Evolutionary conservation across 257 asterid species (phyloP).

Genomic region (Solanum sitiens): DNA sequence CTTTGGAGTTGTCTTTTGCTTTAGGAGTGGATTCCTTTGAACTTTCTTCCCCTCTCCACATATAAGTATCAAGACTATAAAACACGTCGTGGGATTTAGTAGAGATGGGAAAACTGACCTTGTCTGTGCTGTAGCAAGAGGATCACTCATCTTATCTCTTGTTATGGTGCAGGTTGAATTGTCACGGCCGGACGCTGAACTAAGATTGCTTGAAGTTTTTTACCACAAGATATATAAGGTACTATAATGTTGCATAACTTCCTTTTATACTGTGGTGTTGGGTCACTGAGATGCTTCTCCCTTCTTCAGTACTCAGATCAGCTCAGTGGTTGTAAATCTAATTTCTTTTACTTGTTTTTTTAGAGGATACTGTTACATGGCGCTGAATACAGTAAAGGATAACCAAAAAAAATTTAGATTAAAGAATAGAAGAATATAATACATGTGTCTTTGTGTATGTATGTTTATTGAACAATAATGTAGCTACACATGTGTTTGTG

Average conservation of each 20-base stretch:
- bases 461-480: neutral
- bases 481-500: neutral
- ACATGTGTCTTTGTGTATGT: neutral
- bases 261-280: neutral
- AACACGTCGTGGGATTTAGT: neutral
- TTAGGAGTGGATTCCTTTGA: neutral
- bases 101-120: neutral
- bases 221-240: conserved; percentile 81
- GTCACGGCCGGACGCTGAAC: conserved; percentile 67
- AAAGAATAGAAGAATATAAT: neutral
- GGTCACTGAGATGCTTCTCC: neutral
- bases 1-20: neutral
- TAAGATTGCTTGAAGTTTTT: conserved; percentile 77
- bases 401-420: neutral
- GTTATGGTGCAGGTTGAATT: conserved; percentile 54
- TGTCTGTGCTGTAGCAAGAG: neutral
- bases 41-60: neutral
- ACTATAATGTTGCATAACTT: neutral
- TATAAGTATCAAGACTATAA: neutral
- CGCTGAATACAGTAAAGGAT: neutral
- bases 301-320: neutral
- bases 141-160: conserved; percentile 1
- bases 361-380: neutral
- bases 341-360: neutral
- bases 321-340: neutral